Evolutionary conservation across 2,329 filamentous ascomycete genomes (phyloP), one percentile per base, ranked within the genome.

Genomic region (Ascochyta clinopodiicola): DNA sequence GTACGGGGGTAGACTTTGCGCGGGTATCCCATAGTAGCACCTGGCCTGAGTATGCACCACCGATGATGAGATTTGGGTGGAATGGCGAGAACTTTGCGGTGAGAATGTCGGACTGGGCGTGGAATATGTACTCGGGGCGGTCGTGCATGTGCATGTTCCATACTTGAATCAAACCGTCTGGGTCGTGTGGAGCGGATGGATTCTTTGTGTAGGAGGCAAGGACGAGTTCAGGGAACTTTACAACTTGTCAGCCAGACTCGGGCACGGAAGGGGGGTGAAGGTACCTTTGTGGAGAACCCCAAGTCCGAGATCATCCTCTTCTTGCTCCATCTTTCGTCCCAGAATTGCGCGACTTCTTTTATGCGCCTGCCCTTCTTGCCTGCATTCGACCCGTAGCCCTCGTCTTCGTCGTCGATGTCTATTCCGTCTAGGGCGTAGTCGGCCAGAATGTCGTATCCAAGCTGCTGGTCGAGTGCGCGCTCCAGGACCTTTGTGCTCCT

Each of bases 51-150:
- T 99, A 99, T 32, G 94, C 93, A 44, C 96, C 96, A 58, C 95
- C 95, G 58, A 99, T 87, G 68, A 99, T 96, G 49, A 99, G 83
- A 66, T 96, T 97, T 4, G 94, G 94, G 74, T 99, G 95, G 73
- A 97, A 97, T 0, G 95, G 95, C n/a, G 95, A 98, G 78, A 99
- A 99, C 64, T 95, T 96, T 61, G 95, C 95, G 0, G 93, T 91
- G 13, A 99, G 84, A 48, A 99, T 92, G 76, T 99, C 95, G 39
- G 93, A 97, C 58, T 96, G 94, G 9, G 94, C 93, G 68, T 96
- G 93, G 75, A 99, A 97, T 54, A 96, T 88, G 77, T 96, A 98
- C 81, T 99, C 95, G 1, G 95, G 92, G 27, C 95, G 87, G 65
- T 95, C 91, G 67, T 96, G 93, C 74, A 98, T 88, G 75, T 98